Conservation (phyloP, 176 grass and related monocot species). For the Ensete glaucum region DNA sequence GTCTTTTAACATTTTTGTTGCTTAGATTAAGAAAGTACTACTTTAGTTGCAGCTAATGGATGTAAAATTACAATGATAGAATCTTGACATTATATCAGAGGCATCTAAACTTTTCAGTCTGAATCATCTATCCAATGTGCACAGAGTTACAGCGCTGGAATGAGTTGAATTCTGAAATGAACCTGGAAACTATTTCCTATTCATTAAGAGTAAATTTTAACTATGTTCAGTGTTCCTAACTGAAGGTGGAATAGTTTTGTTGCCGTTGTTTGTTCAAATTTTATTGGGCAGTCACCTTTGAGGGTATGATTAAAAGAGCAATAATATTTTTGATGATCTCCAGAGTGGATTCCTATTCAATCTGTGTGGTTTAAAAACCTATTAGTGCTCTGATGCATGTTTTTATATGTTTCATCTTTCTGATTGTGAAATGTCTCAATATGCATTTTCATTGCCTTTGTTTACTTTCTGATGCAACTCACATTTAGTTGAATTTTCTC, state of each 20-base stretch:
- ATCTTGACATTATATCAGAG: background rate
- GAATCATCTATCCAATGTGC: too few relatives aligned
- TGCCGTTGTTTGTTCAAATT: background rate
- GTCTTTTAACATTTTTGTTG: background rate
- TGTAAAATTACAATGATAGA: background rate
- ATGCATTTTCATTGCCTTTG: background rate
- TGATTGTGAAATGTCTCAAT: background rate
- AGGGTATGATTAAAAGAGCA: background rate
- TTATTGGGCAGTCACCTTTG: background rate
- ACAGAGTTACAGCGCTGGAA: background rate
- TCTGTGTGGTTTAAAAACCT: background rate
- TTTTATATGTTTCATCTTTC: background rate
- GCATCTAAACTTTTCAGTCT: too few relatives aligned
- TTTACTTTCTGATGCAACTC: background rate
- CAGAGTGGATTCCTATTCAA: background rate
- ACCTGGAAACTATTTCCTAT: background rate
- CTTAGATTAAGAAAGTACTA: background rate
- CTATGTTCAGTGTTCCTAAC: background rate
- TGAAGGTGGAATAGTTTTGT: background rate
- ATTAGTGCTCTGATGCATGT: background rate
- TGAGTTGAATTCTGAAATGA: background rate
- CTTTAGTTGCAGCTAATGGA: background rate
- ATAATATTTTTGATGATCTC: background rate
- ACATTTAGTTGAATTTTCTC: constrained; percentile 1
- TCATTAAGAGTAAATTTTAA: too few relatives aligned